Percentiles rank a stretch among this genome's conserved stretches.
phyloP scores from a whole-genome alignment of 352 stramenopile genomes.

The Nothophytophthora sp. region DNA sequence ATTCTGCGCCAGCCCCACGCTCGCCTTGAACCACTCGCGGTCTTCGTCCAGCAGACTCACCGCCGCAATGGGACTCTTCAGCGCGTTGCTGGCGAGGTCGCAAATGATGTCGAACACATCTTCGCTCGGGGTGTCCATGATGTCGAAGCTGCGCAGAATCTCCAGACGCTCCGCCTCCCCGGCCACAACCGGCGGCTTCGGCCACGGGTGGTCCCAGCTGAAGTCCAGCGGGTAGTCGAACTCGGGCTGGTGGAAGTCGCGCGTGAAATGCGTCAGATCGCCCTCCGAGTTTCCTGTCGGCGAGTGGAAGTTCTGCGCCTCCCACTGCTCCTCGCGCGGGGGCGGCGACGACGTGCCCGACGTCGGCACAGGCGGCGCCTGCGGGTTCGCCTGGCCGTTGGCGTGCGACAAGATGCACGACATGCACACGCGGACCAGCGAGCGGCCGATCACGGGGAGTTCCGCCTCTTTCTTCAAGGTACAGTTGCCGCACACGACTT shows the following conservation, averaged over 20 bases:
- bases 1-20: constrained; percentile 81
- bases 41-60: constrained; percentile 87
- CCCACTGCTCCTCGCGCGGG: constrained; percentile 54
- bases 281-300: constrained; percentile 79
- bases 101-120: constrained; percentile 91
- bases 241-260: constrained; percentile 77
- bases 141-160: constrained; percentile 81
- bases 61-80: constrained; percentile 86
- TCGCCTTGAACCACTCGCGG: constrained; percentile 89
- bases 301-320: constrained; percentile 84
- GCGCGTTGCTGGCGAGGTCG: constrained; percentile 81
- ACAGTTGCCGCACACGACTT: constrained; percentile 88
- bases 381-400: constrained; percentile 75
- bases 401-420: constrained; percentile 88
- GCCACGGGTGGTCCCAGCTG: constrained; percentile 88
- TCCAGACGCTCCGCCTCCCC: constrained; percentile 75
- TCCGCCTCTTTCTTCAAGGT: constrained; percentile 88
- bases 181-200: constrained; percentile 74
- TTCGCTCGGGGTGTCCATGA: constrained; percentile 86
- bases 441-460: constrained; percentile 82
- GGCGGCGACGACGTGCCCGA: constrained; percentile 48
- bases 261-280: constrained; percentile 74
- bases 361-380: constrained; percentile 47
- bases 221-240: constrained; percentile 89
- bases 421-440: constrained; percentile 88